phyloP scores from a whole-genome alignment of 2,329 filamentous ascomycete genomes.

The Colletotrichum tofieldiae region DNA sequence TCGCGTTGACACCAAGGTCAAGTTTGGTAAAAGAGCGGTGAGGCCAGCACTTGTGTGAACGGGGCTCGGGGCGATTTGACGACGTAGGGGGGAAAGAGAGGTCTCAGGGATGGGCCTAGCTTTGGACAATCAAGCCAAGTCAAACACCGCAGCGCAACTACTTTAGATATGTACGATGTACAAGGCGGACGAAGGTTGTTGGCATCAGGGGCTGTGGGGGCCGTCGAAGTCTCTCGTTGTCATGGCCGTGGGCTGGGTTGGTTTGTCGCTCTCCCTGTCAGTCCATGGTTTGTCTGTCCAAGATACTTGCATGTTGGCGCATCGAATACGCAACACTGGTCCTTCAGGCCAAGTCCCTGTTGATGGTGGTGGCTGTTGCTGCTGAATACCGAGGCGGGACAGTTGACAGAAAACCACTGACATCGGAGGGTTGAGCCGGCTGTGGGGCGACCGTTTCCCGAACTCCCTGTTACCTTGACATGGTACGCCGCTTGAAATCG shows the following conservation, averaged over 20 bases:
- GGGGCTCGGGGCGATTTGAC: slow-evolving; percentile 7
- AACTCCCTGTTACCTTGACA: too few species aligned
- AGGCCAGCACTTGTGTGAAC: slow-evolving; percentile 5
- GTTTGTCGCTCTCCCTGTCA: slow-evolving; percentile 14
- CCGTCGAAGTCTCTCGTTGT: slow-evolving; percentile 24
- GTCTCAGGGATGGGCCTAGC: slow-evolving; percentile 38
- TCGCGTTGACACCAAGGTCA: slow-evolving; percentile 25
- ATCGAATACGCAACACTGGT: not conserved
- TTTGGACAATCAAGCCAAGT: slow-evolving; percentile 1
- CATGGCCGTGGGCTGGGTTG: not conserved
- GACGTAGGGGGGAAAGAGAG: not conserved
- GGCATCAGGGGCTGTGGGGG: slow-evolving; percentile 11
- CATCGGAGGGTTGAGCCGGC: not conserved
- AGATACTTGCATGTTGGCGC: not conserved
- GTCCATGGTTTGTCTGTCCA: not conserved
- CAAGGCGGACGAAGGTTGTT: slow-evolving; percentile 3
- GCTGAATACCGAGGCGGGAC: not conserved
- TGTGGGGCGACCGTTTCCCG: not conserved
- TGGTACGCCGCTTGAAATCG: not conserved
- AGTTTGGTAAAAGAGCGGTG: slow-evolving; percentile 37
- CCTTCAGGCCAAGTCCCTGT: slow-evolving; percentile 1
- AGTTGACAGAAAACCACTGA: not conserved
- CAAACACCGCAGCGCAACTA: slow-evolving; percentile 10
- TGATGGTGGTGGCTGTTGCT: not conserved
- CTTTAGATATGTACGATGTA: slow-evolving; percentile 3